These are phyloP conservation scores for Fomitopsis schrenkii DNA, from an alignment of 1,284 basidiomycete species.

Conservation along the genomic window DNA sequence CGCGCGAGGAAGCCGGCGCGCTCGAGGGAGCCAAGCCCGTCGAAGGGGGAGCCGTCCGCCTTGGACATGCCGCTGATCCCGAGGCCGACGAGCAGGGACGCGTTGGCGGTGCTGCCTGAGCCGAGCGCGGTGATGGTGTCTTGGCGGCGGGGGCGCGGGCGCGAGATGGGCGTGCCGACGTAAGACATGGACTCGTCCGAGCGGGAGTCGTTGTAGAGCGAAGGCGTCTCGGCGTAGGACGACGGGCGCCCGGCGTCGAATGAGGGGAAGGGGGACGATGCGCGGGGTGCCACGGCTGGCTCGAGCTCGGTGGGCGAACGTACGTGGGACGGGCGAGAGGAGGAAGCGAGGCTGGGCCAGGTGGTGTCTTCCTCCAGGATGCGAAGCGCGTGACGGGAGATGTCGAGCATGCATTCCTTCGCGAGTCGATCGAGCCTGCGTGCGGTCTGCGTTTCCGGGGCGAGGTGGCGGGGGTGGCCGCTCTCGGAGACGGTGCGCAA, in stretches of 20 bases:
- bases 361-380: slow-evolving; percentile 3
- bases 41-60: slow-evolving; percentile 19
- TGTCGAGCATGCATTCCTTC: slow-evolving; percentile 5
- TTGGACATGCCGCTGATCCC: slow-evolving; percentile 19
- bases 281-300: neutral
- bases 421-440: neutral
- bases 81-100: slow-evolving; percentile 16
- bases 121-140: neutral
- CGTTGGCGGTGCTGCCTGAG: neutral
- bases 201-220: neutral
- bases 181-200: neutral
- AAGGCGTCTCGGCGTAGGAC: neutral
- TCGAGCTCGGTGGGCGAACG: neutral
- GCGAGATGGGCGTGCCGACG: slow-evolving; percentile 1
- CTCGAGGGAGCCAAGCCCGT: slow-evolving; percentile 20
- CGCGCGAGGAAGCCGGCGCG: neutral
- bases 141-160: neutral
- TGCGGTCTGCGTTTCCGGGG: neutral
- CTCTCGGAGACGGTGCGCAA: slow-evolving; percentile 1
- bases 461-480: neutral
- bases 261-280: neutral
- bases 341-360: neutral
- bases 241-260: neutral
- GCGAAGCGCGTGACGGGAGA: slow-evolving; percentile 1
- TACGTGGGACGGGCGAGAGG: neutral